phyloP scores from a whole-genome alignment of 352 stramenopile species.

The Globisporangium carolinianum region DNA sequence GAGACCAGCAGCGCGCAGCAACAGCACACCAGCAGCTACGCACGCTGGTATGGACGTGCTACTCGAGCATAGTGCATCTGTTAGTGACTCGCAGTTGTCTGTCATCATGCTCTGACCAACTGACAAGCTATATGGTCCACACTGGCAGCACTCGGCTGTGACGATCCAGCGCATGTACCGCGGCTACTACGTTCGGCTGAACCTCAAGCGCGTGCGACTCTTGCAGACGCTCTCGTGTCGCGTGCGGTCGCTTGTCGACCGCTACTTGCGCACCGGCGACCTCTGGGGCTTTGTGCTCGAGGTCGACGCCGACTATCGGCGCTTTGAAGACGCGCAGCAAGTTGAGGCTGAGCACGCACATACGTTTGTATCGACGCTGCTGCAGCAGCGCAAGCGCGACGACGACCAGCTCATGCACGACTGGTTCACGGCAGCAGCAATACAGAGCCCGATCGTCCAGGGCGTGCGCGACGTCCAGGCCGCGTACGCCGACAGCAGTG shows the following conservation, averaged over 20 bases:
- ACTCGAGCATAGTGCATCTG: not conserved
- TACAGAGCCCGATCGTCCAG: conserved; percentile 42
- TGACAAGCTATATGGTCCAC: not conserved
- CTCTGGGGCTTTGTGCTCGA: conserved; percentile 57
- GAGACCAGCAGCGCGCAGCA: conserved; percentile 13
- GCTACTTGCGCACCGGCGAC: conserved; percentile 42
- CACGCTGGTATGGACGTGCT: conserved; percentile 7
- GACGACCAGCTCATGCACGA: conserved; percentile 60
- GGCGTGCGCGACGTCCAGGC: conserved; percentile 22
- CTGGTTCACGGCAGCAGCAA: conserved; percentile 45
- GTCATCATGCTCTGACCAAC: not conserved
- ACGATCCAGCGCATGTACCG: conserved; percentile 47
- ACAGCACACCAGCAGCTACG: conserved; percentile 18
- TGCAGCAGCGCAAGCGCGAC: conserved; percentile 35
- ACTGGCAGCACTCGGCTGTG: conserved; percentile 16
- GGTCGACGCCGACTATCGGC: conserved; percentile 51
- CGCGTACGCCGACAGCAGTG: conserved; percentile 13
- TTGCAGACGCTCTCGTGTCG: conserved; percentile 27
- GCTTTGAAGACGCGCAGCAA: conserved; percentile 32
- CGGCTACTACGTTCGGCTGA: conserved; percentile 36
- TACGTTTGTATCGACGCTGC: conserved; percentile 44
- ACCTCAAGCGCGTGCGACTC: conserved; percentile 33
- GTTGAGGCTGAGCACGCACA: conserved; percentile 35
- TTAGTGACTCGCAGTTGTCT: not conserved
- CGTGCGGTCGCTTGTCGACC: conserved; percentile 34